Conservation (phyloP, 2,329 filamentous ascomycete genomes). For the Fusarium tricinctum region DNA sequence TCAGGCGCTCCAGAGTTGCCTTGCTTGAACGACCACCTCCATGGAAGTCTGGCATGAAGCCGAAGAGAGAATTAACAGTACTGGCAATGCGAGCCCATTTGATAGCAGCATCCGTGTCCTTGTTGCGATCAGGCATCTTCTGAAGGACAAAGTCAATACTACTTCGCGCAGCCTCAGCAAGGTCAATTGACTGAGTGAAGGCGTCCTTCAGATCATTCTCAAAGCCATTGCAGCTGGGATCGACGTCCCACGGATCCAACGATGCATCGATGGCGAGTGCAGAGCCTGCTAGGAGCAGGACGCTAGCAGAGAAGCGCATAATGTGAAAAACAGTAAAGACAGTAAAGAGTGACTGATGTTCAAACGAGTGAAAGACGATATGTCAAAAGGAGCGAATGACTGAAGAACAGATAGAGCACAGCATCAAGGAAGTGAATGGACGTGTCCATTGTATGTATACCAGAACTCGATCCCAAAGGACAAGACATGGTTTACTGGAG, state of each 20-base stretch:
- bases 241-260: slow-evolving; percentile 7
- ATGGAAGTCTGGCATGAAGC: background rate
- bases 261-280: slow-evolving; percentile 7
- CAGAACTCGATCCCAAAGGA: background rate
- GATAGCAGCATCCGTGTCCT: background rate
- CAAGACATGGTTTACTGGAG: background rate
- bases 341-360: slow-evolving; percentile 7
- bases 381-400: slow-evolving; percentile 9
- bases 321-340: background rate
- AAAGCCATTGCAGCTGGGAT: slow-evolving; percentile 15
- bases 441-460: slow-evolving; percentile 8
- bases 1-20: background rate
- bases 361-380: slow-evolving; percentile 11
- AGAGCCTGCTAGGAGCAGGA: background rate
- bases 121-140: background rate
- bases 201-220: slow-evolving; percentile 11
- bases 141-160: slow-evolving; percentile 1
- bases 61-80: background rate
- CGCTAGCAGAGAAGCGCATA: slow-evolving; percentile 8
- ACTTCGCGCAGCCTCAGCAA: slow-evolving; percentile 13
- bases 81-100: slow-evolving; percentile 2
- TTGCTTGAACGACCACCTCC: background rate
- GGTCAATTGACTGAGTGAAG: slow-evolving; percentile 13
- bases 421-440: background rate
- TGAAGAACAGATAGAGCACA: background rate